A percentile compares a stretch with the other conserved stretches of the same genome.
phyloP scores from a whole-genome alignment of 257 asterid genomes.

The Solanum infundibuliforme region DNA sequence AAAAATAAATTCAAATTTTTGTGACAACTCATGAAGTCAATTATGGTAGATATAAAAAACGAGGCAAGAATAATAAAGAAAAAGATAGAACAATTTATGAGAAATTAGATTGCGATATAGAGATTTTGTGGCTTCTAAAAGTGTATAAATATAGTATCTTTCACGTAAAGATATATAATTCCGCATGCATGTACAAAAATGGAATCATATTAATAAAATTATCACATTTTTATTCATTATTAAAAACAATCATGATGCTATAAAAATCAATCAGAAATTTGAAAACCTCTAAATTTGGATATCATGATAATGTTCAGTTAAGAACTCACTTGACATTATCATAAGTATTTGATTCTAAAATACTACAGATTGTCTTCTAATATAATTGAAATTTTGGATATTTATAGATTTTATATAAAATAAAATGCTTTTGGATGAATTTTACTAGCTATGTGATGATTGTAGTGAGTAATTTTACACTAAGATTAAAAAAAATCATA shows the following conservation, averaged over 20 bases:
- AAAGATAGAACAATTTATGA: not conserved
- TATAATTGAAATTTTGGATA: not conserved
- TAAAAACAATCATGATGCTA: not conserved
- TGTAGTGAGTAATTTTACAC: not conserved
- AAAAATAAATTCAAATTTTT: too few relatives aligned
- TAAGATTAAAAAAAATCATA: not conserved
- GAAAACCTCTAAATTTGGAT: not conserved
- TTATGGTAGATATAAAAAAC: not conserved
- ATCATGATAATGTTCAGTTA: not conserved
- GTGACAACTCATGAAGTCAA: not conserved
- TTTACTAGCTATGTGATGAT: not conserved
- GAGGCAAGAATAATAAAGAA: not conserved
- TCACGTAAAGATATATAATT: too few relatives aligned
- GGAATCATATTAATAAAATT: not conserved
- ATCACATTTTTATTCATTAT: not conserved
- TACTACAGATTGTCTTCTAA: not conserved
- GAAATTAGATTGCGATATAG: not conserved
- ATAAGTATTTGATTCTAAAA: not conserved
- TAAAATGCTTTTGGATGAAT: not conserved
- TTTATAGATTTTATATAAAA: not conserved
- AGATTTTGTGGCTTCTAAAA: not conserved
- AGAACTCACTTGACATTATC: not conserved
- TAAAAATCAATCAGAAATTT: too few relatives aligned
- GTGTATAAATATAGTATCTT: too few relatives aligned
- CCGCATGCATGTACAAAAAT: not conserved